Base-by-base conservation (phyloP, 352 stramenopile species). In the Globisporangium echinulatum region DNA sequence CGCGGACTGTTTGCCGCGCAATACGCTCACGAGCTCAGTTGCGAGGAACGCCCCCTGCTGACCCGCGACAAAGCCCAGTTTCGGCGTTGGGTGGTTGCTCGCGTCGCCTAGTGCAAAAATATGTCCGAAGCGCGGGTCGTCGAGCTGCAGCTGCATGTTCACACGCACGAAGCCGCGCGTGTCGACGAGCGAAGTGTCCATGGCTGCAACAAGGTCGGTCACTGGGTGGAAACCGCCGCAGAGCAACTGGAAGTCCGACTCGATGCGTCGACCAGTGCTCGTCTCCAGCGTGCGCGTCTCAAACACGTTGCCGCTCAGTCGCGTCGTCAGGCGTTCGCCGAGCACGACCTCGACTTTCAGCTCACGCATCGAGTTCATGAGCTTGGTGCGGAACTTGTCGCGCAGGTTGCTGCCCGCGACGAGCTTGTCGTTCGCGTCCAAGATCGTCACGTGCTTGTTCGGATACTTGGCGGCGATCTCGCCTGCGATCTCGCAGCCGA, bases 31-130 rank as follows among this genome's bases (percentile, higher is more conserved):
- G 25, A 33, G 25, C 25, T 33, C 25, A 33, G 25, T 33, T 33
- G 25, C 25, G 25, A 33, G 25, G 25, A 33, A 33, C 25, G 25
- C 25, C 1, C 25, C 25, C 25, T 33, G 25, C 25, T 33, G 25
- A 33, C 25, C 25, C 25, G 25, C 25, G 25, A 33, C 25, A 33
- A 3, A 33, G 25, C 25, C 25, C 25, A 33, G 25, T 33, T 33
- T 33, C 25, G 25, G 25, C 40, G 67, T 68, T 1, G 59, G 37
- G 40, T 88, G 75, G 59, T 77, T 73, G 66, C 70, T 85, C 40
- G 73, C 65, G 46, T 91, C 77, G 33, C 77, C 77, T 7, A 88
- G 8, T 5, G 69, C 77, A 44, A 87, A 87, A 46, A 89, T 66
- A 51, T 88, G 61, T 1, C 51, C n/a, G 53, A 79, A 84, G 54